These are phyloP conservation scores for Eimeria falciformis DNA, from an alignment of 169 alveolate genomes.

Conservation along the genomic window DNA sequence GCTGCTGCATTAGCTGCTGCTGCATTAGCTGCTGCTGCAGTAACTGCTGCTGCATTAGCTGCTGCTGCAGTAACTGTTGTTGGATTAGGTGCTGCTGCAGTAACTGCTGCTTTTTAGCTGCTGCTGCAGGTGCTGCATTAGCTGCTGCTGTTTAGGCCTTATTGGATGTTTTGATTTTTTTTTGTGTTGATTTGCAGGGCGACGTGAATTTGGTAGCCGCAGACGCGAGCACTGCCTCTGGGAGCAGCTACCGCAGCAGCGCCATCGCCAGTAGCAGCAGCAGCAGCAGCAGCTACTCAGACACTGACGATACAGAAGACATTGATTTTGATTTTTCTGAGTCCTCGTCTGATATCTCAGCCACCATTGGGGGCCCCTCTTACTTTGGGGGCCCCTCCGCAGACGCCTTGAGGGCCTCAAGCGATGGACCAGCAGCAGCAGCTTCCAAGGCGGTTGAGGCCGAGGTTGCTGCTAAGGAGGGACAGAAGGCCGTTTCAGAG, in stretches of 20 bases:
- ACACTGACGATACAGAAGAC: slow-evolving; percentile 11
- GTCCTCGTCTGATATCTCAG: background rate
- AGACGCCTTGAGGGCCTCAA: too few species aligned
- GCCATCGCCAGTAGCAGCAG: slow-evolving; percentile 50
- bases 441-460: too few species aligned
- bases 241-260: slow-evolving; percentile 47
- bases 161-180: background rate
- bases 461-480: too few species aligned
- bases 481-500: too few species aligned
- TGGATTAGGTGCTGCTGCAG: background rate
- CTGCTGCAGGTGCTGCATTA: background rate
- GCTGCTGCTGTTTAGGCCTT: background rate
- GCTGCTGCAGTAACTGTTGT: background rate
- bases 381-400: slow-evolving; percentile 8
- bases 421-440: slow-evolving; percentile 18
- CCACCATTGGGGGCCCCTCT: background rate
- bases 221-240: too few species aligned
- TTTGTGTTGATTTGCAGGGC: slow-evolving; percentile 2
- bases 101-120: background rate
- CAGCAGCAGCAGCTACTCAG: slow-evolving; percentile 36
- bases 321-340: slow-evolving; percentile 14
- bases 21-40: too few species aligned
- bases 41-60: slow-evolving; percentile 2
- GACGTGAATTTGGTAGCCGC: background rate
- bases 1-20: slow-evolving; percentile 17